A percentile compares a stretch with the other conserved stretches of the same genome.
Conservation (phyloP, 352 stramenopile genomes). For the Poterioochromonas sp. region DNA sequence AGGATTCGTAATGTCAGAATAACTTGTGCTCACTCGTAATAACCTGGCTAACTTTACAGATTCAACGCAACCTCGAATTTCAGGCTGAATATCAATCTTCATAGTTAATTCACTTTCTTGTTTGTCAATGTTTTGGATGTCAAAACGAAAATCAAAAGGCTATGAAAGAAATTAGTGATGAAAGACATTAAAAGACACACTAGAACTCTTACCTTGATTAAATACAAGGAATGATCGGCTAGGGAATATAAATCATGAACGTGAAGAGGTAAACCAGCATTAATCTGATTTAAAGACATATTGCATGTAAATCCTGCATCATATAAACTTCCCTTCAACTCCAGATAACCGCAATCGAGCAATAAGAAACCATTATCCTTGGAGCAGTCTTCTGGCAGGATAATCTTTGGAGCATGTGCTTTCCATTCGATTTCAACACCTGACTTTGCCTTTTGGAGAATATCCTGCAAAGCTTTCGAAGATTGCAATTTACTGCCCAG, state of each 20-base stretch:
- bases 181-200: neutral
- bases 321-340: neutral
- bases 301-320: neutral
- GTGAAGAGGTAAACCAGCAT: slow-evolving; percentile 7
- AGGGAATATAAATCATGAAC: slow-evolving; percentile 13
- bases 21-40: neutral
- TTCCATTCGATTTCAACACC: slow-evolving; percentile 8
- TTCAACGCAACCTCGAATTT: slow-evolving; percentile 11
- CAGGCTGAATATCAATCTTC: neutral
- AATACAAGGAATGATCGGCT: neutral
- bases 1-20: neutral
- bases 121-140: slow-evolving; percentile 16
- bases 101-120: neutral
- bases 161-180: neutral
- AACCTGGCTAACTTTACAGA: slow-evolving; percentile 6
- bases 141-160: slow-evolving; percentile 3
- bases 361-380: slow-evolving; percentile 22
- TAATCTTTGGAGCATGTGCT: slow-evolving; percentile 27
- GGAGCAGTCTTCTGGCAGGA: slow-evolving; percentile 26
- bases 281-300: slow-evolving; percentile 1
- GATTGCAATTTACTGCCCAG: too few relatives aligned
- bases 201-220: slow-evolving; percentile 29
- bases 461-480: neutral
- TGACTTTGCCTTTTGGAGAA: neutral
- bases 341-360: slow-evolving; percentile 13